These are phyloP conservation scores for Teratosphaeriaceae sp. DNA, from an alignment of 2,329 filamentous ascomycete species.

Conservation along the genomic window DNA sequence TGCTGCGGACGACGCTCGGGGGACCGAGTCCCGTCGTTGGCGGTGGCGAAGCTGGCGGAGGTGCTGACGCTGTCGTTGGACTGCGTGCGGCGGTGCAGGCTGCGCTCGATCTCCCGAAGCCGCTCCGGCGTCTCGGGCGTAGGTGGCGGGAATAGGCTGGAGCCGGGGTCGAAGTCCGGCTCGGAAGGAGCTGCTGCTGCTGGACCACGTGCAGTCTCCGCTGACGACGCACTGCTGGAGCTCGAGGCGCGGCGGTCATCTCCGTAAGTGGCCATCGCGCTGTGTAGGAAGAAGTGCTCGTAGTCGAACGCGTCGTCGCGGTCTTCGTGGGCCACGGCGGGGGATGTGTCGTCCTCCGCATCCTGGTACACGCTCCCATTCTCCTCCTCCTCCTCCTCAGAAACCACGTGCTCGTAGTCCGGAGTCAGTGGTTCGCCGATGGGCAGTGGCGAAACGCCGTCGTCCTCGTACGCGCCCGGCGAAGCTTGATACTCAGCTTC, in stretches of 20 bases:
- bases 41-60: constrained; percentile 57
- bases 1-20: background rate
- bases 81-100: constrained; percentile 40
- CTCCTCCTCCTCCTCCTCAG: constrained; percentile 23
- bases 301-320: constrained; percentile 95
- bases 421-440: constrained; percentile 10
- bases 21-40: constrained; percentile 38
- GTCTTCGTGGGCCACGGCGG: constrained; percentile 66
- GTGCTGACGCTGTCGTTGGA: constrained; percentile 57
- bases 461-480: constrained; percentile 13
- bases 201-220: constrained; percentile 42
- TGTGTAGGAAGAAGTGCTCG: constrained; percentile 91
- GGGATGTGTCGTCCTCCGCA: constrained; percentile 26
- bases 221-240: constrained; percentile 35
- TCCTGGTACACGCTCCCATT: constrained; percentile 39
- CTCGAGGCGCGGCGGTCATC: constrained; percentile 13
- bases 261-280: constrained; percentile 74
- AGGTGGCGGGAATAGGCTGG: constrained; percentile 16
- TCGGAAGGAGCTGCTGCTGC: constrained; percentile 9
- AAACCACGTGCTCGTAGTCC: constrained; percentile 14
- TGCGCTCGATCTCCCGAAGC: constrained; percentile 27
- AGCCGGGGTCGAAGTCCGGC: constrained; percentile 13
- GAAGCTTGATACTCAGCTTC: background rate
- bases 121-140: constrained; percentile 28
- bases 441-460: constrained; percentile 19